Evolutionary conservation across 768 basidiomycete species (phyloP).

Genomic region (Panaeolus papilionaceus): DNA sequence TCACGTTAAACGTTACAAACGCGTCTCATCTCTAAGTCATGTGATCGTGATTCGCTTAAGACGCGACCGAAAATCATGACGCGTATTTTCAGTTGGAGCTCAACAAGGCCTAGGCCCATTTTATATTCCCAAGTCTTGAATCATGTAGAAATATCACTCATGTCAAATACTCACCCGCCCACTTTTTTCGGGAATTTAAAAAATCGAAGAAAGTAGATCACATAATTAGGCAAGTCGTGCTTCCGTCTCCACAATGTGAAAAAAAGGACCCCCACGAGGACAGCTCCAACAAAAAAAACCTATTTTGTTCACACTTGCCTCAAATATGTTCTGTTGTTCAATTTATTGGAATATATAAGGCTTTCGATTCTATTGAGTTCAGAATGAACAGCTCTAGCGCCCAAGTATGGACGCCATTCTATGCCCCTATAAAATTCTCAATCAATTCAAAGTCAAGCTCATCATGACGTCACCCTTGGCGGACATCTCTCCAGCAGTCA

Average conservation of each 20-base stretch:
- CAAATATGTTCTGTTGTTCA: no score
- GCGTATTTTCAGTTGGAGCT: no score
- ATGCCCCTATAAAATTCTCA: not conserved
- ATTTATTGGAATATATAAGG: no score
- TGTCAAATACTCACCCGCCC: no score
- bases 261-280: not conserved
- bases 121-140: no score
- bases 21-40: constrained; percentile 28
- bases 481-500: not conserved
- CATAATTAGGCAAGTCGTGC: not conserved
- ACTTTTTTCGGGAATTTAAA: no score
- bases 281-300: not conserved
- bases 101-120: not conserved
- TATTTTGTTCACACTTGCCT: no score
- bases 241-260: not conserved
- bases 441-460: not conserved
- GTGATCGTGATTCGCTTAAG: constrained; percentile 32
- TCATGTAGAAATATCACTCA: no score
- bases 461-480: constrained; percentile 10
- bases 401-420: not conserved
- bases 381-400: not conserved
- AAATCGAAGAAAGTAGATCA: no score
- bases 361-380: no score
- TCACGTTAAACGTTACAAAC: constrained; percentile 26
- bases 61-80: not conserved